Percentiles rank a stretch among this genome's conserved stretches.
These are phyloP conservation scores for Exophiala aquamarina DNA, from an alignment of 2,329 filamentous ascomycete species.

Conservation along the genomic window DNA sequence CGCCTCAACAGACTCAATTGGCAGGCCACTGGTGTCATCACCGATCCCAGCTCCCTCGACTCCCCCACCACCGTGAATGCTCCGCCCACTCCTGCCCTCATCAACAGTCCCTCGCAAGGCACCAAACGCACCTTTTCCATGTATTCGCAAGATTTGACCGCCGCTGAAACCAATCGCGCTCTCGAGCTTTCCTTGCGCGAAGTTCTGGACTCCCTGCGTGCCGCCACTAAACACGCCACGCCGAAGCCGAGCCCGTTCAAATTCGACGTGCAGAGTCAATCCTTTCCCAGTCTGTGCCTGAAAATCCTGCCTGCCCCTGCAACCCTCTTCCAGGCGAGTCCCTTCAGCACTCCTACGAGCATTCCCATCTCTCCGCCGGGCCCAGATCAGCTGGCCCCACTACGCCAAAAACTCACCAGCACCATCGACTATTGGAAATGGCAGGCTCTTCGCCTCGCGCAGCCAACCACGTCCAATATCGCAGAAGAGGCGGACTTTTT, in stretches of 20 bases:
- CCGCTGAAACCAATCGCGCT: conserved; percentile 70
- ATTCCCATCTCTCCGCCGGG: conserved; percentile 80
- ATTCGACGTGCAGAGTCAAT: conserved; percentile 81
- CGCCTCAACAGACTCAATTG: conserved; percentile 65
- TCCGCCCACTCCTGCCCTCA: conserved; percentile 30
- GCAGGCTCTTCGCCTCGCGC: conserved; percentile 35
- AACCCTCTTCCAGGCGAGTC: conserved; percentile 72
- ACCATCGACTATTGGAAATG: conserved; percentile 67
- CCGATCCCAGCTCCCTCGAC: conserved; percentile 62
- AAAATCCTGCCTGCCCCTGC: conserved; percentile 78
- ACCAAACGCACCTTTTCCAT: conserved; percentile 25
- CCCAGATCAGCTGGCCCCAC: conserved; percentile 69
- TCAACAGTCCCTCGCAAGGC: conserved; percentile 24
- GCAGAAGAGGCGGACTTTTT: conserved; percentile 38
- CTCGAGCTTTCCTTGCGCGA: conserved; percentile 83
- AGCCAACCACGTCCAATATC: conserved; percentile 23
- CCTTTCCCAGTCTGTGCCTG: conserved; percentile 81
- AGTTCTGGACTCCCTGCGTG: conserved; percentile 75
- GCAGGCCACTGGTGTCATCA: conserved; percentile 77
- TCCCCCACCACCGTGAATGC: conserved; percentile 42
- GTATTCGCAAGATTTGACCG: conserved; percentile 24
- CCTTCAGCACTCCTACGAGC: conserved; percentile 73
- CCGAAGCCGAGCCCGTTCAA: conserved; percentile 58
- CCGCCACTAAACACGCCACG: conserved; percentile 58
- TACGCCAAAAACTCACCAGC: conserved; percentile 66